Base-by-base conservation (phyloP, 2,329 filamentous ascomycete genomes). In the Fusarium multiceps region DNA sequence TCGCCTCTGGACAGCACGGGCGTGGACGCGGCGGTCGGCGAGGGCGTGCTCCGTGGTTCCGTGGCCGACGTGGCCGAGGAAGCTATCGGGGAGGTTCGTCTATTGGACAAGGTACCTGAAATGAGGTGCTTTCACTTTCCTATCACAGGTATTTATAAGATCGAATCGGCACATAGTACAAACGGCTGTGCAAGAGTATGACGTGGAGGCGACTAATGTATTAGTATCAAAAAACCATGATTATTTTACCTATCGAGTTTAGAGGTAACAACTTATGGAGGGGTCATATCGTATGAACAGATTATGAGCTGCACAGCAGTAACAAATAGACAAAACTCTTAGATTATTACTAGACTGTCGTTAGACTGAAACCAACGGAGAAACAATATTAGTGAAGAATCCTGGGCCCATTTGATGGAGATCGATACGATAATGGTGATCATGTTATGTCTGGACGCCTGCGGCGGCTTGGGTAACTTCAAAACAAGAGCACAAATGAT, bases 31-130 rank as follows among this genome's bases (percentile, higher is more conserved):
- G 72, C 12, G 67, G 70, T 14, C 74, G 74, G 43, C 76, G 77
- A 37, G 73, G 75, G 45, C 72, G 72, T 63, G 49, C 62, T 18
- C 59, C 62, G n/a, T 74, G 76, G 66, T 59, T 64, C 37, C 75
- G 76, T 30, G 74, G 75, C 25, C 75, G 74, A 46, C 72, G 76
- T n/a, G 69, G 71, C 25, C 74, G 76, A 53, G 71, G 69, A 50
- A 53, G 41, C 27, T 54, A 55, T 55, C 69, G 71, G 21, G 55
- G 60, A 46, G 51, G 54, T 16, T 32, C 51, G 32, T 58, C 41
- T 41, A 48, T 23, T 27, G 14, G 43, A 16, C 53, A 61, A 40
- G 25, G 46, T 42, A 40, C 58, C 21, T 65, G 40, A 72, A 37
- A 21, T 20, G 20, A 34, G 27, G 20, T 47, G n/a, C 16, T 28